Percentiles rank a stretch among this genome's conserved stretches.
Evolutionary conservation across 306 rosid species (phyloP).

Genomic region (Rosa persica): DNA sequence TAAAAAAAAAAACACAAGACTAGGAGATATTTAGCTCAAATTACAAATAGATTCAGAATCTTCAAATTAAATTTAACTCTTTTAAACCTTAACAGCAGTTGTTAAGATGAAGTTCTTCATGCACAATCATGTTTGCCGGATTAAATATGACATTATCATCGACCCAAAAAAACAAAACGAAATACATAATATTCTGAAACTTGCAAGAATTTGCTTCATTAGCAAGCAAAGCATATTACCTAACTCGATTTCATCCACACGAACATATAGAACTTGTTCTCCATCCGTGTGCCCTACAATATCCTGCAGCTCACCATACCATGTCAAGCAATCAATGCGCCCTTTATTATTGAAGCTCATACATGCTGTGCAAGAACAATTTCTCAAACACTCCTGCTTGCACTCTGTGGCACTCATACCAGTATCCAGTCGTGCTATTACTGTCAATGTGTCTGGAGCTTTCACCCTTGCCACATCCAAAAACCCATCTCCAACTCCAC

Average conservation of each 20-base stretch:
- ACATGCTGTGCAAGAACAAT: constrained; percentile 54
- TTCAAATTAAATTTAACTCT: no score
- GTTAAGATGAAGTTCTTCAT: neutral
- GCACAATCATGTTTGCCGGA: neutral
- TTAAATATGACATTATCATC: neutral
- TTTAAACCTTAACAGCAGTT: neutral
- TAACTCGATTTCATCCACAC: constrained; percentile 33
- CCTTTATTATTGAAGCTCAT: constrained; percentile 19
- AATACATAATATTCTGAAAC: neutral
- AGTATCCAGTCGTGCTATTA: neutral
- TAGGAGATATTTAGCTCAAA: neutral
- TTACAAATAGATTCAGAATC: no score
- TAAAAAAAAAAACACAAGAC: neutral
- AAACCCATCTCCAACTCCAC: constrained; percentile 57
- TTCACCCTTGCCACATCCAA: constrained; percentile 35
- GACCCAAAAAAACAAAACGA: no score
- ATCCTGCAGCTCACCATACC: constrained; percentile 48
- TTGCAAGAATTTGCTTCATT: neutral
- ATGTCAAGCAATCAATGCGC: constrained; percentile 41
- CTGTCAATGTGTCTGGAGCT: constrained; percentile 39
- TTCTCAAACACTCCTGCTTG: constrained; percentile 33
- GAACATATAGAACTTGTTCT: constrained; percentile 41
- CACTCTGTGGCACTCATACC: constrained; percentile 31
- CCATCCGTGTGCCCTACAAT: constrained; percentile 16
- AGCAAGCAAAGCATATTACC: neutral